Evolutionary conservation across 192 early-diverging fungal genomes (phyloP).

Genomic region (Thamnidium elegans): DNA sequence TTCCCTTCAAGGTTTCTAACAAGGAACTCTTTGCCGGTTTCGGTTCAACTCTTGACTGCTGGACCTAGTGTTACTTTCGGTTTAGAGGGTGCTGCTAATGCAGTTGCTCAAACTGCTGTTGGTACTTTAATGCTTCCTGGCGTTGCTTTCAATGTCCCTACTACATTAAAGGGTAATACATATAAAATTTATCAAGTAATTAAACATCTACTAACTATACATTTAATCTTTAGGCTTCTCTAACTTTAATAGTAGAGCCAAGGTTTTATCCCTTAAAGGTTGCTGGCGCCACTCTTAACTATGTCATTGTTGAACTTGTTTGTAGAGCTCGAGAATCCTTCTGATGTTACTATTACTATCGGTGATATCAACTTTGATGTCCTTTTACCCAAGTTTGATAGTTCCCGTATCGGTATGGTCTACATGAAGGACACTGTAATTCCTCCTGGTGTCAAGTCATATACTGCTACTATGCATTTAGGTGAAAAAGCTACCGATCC

Average conservation of each 20-base stretch:
- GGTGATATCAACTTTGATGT: constrained; percentile 45
- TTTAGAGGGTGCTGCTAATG: constrained; percentile 29
- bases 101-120: constrained; percentile 30
- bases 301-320: background rate
- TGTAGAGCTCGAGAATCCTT: constrained; percentile 40
- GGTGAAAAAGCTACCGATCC: constrained; percentile 15
- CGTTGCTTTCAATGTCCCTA: constrained; percentile 39
- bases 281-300: background rate
- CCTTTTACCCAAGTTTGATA: constrained; percentile 24
- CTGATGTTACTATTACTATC: constrained; percentile 49
- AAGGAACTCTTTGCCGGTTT: constrained; percentile 29
- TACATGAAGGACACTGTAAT: constrained; percentile 42
- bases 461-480: constrained; percentile 42
- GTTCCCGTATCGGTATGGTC: constrained; percentile 40
- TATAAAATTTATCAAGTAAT: background rate
- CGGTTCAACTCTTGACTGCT: constrained; percentile 24
- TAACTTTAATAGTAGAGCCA: constrained; percentile 30
- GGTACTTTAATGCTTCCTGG: constrained; percentile 40
- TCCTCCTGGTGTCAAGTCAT: constrained; percentile 46
- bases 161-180: constrained; percentile 32
- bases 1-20: constrained; percentile 30
- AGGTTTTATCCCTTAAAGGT: background rate
- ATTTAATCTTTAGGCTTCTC: constrained; percentile 21
- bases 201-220: background rate
- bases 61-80: constrained; percentile 22